Evolutionary conservation across 352 stramenopile genomes (phyloP), one percentile per base, ranked within the genome.

Genomic region (Phytophthora aleatoria): DNA sequence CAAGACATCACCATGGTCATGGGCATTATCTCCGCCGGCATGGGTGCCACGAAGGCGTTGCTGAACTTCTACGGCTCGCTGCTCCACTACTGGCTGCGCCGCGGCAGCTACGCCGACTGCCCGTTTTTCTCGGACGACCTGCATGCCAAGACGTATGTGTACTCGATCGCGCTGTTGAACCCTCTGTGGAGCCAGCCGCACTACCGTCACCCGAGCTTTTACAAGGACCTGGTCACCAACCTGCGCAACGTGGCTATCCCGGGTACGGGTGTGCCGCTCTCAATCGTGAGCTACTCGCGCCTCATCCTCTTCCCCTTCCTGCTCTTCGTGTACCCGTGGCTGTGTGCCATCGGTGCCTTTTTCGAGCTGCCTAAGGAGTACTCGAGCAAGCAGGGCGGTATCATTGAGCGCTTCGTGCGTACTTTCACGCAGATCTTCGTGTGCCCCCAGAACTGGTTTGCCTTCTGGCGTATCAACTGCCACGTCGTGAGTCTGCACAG

Each of bases 191-290:
- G 87, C 64, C 83, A 97, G 73, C 96, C 96, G 43, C 97, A 99
- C 80, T 99, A 99, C 79, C 93, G 97, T 57, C 97, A 98, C 73
- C 77, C 85, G 28, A 97, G 89, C 50, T 99, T 98, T 77, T 87
- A 96, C 53, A 81, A 95, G 45, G 97, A 99, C 73, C 56, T 98
- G 57, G 70, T 97, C 33, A 97, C 98, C 71, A 99, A 99, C 77
- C 80, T 99, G 64, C 87, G 94, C 59, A 99, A 99, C 73, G 96
- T 99, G 27, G 97, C 97, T 24, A 97, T 99, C 70, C 97, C 97
- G 9, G 96, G 97, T 63, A 99, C 96, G 50, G 96, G 96, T 47
- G 71, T 99, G 12, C 93, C 96, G 39, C 81, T 99, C 26, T 97
- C 89, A 62, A 67, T 92, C 50, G 82, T 97, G 57, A 85, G 81